Percentiles rank a stretch among this genome's conserved stretches.
Conservation (phyloP, 306 rosid genomes). For the Urtica urens region DNA sequence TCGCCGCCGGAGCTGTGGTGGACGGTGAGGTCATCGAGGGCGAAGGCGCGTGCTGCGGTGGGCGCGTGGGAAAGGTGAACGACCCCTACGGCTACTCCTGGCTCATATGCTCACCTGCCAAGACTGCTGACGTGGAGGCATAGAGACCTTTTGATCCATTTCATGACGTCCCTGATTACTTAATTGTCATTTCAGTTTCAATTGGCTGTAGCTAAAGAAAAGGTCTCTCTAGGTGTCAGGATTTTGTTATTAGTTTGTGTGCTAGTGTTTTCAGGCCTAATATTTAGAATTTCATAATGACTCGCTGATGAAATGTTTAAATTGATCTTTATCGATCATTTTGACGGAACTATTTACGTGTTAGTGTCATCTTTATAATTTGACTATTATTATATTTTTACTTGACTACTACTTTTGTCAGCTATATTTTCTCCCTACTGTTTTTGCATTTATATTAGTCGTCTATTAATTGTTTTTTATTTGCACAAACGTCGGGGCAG, state of each 20-base stretch:
- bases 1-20: slow-evolving; percentile 37
- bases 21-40: slow-evolving; percentile 38
- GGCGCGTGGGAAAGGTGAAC: slow-evolving; percentile 51
- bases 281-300: slow-evolving; percentile 11
- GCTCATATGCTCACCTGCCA: slow-evolving; percentile 24
- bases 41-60: slow-evolving; percentile 41
- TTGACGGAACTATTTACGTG: not conserved
- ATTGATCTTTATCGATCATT: not conserved
- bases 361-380: not conserved
- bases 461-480: too few relatives aligned
- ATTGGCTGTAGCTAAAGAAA: not conserved
- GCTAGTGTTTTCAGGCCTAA: slow-evolving; percentile 3
- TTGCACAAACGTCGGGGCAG: too few relatives aligned
- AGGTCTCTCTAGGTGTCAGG: not conserved
- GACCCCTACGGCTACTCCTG: slow-evolving; percentile 67
- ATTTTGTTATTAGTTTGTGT: not conserved
- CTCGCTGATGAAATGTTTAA: too few relatives aligned
- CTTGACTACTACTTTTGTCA: too few relatives aligned
- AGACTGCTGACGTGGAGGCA: slow-evolving; percentile 20
- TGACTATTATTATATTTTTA: too few relatives aligned
- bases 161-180: not conserved
- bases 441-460: too few relatives aligned
- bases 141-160: not conserved
- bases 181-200: not conserved
- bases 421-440: too few relatives aligned